Base-by-base conservation (phyloP, 2,329 filamentous ascomycete genomes). In the Cladorrhinum sp. region DNA sequence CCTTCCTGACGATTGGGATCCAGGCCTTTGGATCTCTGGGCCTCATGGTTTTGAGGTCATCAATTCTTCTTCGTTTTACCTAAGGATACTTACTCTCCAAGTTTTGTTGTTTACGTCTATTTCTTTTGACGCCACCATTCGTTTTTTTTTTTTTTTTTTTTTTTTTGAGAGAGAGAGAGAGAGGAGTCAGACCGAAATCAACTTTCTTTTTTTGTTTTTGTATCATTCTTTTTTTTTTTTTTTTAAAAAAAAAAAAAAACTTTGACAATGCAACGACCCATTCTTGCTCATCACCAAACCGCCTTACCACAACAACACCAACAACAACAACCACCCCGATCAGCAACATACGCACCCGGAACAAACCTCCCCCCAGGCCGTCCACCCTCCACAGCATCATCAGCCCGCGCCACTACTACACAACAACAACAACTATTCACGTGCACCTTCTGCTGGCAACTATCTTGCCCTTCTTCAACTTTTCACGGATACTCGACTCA, bases 391-490 rank as follows among this genome's bases (percentile, higher is more conserved):
- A 36, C 52, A 55, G 5, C 51, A 54, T 10, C 55, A 30, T 9
- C 42, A 50, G 6, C 46, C 7, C 42, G 42, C 10, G 16, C 42
- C 2, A 18, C 8, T 46, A 10, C 6, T 28, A 4, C 4, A 28
- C 26, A 28, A 42, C 36, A 42, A 42, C n/a, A 21, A n/a, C 33
- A 49, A 33, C 33, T 62, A 30, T 85, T 84, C 71, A 79, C 80
- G 20, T 86, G 83, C 68, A 84, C 81, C 1, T 83, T 85, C 67
- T 85, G 82, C 75, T 81, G 79, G 75, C 75, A 75, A 57, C 68
- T 74, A 9, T 76, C 70, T 42, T 69, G 67, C 23, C 23, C 36
- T 57, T 57, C 54, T 18, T 46, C 54, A 7, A 3, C 42, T 46
- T 46, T 16, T 18, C n/a, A 18, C 7, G 6, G 36, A 12, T 42